Base-by-base conservation (phyloP, 768 basidiomycete species). In the Pulveroboletus sp. region DNA sequence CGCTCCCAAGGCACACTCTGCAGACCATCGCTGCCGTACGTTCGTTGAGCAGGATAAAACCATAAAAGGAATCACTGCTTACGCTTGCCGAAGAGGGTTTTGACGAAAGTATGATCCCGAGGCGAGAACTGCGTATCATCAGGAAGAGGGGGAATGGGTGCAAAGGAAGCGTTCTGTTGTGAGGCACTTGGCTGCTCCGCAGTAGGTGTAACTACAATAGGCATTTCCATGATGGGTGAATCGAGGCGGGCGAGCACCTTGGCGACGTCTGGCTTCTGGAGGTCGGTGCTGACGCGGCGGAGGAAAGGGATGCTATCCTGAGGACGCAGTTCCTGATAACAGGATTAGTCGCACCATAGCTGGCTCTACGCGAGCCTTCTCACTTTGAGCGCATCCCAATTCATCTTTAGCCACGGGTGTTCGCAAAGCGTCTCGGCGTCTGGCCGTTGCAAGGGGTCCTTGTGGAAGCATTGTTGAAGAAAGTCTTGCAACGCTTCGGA, bases 241-340 rank as follows among this genome's bases (percentile, higher is more conserved):
- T 73, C 72, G 47, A 77, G 63, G 34, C 66, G 64, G n/a, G 76
- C 66, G 29, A 77, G 61, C 52, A 81, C 78, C 43, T 80, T 80
- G 43, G 78, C 71, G 37, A 72, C 75, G 41, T 89, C 87, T 17
- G 80, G 73, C 67, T 86, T 89, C 51, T 88, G 85, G 47, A 91
- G 63, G 61, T 96, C 94, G 50, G 83, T 76, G 64, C 92, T 93
- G 63, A 96, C 86, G 5, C 94, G 86, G 26, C 93, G 85, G 12
- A 96, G 75, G 76, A 96, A 96, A 10, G 95, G 95, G 30, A 97
- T 89, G 62, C 90, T 93, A 63, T 98, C 95, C 62, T 96, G 89
- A 41, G 88, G 89, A 20, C 90, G 86, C 26, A 95, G 72, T 58
- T 92, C 86, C 84, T 87, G 52, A 23, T 16, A 49, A 26, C 44